Conservation (phyloP, 352 stramenopile genomes). For the Globisporangium solare region DNA sequence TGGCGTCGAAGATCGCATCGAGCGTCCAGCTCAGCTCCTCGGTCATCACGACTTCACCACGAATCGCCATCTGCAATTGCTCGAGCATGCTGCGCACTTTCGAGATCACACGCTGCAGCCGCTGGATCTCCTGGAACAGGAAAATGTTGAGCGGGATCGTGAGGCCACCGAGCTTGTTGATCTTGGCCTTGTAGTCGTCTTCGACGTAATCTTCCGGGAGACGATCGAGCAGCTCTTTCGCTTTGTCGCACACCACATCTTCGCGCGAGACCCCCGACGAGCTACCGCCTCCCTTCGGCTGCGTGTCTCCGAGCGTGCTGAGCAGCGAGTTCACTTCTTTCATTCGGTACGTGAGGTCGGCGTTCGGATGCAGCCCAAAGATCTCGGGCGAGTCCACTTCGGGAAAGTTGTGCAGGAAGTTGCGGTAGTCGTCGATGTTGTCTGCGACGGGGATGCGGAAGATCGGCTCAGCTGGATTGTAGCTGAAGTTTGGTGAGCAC, state of each 20-base stretch:
- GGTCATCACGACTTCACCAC: slow-evolving; percentile 98
- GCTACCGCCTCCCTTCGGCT: slow-evolving; percentile 93
- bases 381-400: slow-evolving; percentile 98
- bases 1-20: slow-evolving; percentile 95
- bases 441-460: slow-evolving; percentile 92
- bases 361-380: slow-evolving; percentile 98
- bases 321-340: slow-evolving; percentile 96
- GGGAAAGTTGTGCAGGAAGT: slow-evolving; percentile 93
- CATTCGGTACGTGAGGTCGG: slow-evolving; percentile 96
- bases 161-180: slow-evolving; percentile 94
- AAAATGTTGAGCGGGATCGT: slow-evolving; percentile 98
- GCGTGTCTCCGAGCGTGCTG: slow-evolving; percentile 93
- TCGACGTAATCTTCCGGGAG: slow-evolving; percentile 97
- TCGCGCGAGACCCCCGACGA: slow-evolving; percentile 89
- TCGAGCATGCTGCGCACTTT: slow-evolving; percentile 95
- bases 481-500: slow-evolving; percentile 87
- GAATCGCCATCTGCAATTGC: slow-evolving; percentile 96
- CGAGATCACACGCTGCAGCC: slow-evolving; percentile 93
- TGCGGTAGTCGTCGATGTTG: slow-evolving; percentile 93
- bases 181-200: slow-evolving; percentile 97
- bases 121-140: slow-evolving; percentile 98
- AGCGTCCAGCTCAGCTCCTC: slow-evolving; percentile 94
- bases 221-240: slow-evolving; percentile 90
- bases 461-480: slow-evolving; percentile 93
- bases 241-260: slow-evolving; percentile 96